Evolutionary conservation across 192 early-diverging fungal genomes (phyloP).

Genomic region (Backusella parvicylindrica): DNA sequence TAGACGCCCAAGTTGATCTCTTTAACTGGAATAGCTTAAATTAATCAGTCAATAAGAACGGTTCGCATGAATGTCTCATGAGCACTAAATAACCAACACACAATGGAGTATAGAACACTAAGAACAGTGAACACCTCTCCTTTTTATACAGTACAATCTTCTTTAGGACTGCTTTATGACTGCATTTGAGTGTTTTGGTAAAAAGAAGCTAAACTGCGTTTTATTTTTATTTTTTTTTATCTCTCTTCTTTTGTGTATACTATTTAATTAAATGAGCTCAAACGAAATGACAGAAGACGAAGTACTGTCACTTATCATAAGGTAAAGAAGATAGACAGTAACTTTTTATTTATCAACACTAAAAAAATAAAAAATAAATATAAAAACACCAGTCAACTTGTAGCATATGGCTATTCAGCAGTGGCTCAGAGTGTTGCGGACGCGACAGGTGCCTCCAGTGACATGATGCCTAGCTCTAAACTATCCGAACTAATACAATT

Average conservation of each 20-base stretch:
- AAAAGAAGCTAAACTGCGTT: background rate
- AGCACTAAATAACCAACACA: too few relatives aligned
- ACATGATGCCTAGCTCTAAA: constrained; percentile 54
- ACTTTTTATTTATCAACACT: background rate
- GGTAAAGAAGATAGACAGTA: background rate
- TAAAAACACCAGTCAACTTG: constrained; percentile 48
- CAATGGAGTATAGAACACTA: too few relatives aligned
- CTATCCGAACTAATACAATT: constrained; percentile 60
- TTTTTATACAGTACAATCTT: background rate
- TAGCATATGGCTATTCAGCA: constrained; percentile 50
- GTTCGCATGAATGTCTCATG: too few relatives aligned
- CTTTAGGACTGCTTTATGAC: background rate
- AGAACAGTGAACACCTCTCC: too few relatives aligned
- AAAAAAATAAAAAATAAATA: too few relatives aligned
- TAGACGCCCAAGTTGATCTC: too few relatives aligned
- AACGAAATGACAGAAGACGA: constrained; percentile 16
- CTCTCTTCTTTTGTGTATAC: background rate
- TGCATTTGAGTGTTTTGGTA: background rate
- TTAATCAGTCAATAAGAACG: too few relatives aligned
- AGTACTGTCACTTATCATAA: constrained; percentile 18
- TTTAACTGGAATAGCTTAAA: too few relatives aligned
- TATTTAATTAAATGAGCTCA: background rate
- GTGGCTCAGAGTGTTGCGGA: constrained; percentile 59
- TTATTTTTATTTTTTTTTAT: background rate
- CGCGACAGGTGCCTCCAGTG: constrained; percentile 61